Evolutionary conservation across 208 protist genomes (phyloP).

Genomic region (Trypanosoma boissoni): DNA sequence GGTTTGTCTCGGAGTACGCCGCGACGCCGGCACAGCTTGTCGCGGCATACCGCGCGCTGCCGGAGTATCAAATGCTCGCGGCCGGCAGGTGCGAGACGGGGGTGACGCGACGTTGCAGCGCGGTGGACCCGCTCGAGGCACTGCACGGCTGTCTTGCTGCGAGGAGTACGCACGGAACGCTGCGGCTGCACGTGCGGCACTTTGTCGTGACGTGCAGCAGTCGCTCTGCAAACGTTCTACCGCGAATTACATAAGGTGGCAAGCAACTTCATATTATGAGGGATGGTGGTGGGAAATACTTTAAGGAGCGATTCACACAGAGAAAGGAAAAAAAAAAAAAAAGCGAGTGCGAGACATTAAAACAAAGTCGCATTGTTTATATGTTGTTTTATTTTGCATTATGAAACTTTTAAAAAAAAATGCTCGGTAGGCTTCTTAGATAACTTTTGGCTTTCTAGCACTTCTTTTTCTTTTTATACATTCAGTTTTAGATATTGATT

Average conservation of each 20-base stretch:
- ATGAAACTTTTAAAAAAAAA: no score
- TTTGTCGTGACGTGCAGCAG: slow-evolving; percentile 81
- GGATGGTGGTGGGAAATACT: no score
- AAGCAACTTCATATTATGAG: background rate
- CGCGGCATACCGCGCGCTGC: slow-evolving; percentile 40
- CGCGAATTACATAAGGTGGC: background rate
- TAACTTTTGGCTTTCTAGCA: no score
- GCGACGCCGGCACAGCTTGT: slow-evolving; percentile 43
- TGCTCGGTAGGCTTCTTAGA: no score
- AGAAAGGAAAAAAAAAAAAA: slow-evolving; percentile 1
- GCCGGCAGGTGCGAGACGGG: slow-evolving; percentile 1
- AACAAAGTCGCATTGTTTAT: no score
- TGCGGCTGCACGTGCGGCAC: slow-evolving; percentile 62
- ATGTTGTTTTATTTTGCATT: no score
- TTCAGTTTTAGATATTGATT: no score
- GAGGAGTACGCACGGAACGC: slow-evolving; percentile 1
- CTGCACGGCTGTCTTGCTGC: slow-evolving; percentile 40
- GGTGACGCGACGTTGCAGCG: slow-evolving; percentile 19
- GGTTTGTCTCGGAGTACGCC: slow-evolving; percentile 68
- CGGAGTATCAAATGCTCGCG: slow-evolving; percentile 52
- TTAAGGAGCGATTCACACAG: no score
- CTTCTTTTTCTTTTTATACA: no score
- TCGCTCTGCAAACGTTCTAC: slow-evolving; percentile 51
- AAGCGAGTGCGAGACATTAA: no score
- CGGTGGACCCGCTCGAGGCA: slow-evolving; percentile 55